Base-by-base conservation (phyloP, 768 basidiomycete species). In the Rhodosporidiobolus sp. region DNA sequence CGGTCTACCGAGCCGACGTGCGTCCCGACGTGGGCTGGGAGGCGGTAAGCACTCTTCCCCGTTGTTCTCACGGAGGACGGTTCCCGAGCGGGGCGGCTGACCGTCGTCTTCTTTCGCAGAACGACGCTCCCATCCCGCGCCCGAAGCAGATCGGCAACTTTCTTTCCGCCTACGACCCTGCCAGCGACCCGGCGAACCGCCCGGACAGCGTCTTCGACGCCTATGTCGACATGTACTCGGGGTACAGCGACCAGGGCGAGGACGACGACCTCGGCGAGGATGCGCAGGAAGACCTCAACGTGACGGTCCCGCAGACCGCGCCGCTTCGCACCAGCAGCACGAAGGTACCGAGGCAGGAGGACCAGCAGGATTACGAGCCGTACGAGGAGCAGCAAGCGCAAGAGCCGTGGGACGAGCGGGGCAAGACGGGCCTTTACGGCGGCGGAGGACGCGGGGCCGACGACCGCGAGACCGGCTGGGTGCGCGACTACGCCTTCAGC, bases 401-500 rank as follows among this genome's bases (percentile, higher is more conserved):
- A 0, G 16, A 71, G 50, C 68, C 73, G 3, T 74, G 73, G 73
- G 74, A 75, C 35, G 61, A 70, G 60, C 65, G 72, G 26, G 72
- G 72, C 32, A 60, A 43, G 45, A 71, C 46, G 38, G 74, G 74
- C 10, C 46, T 75, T 1, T 75, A 71, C 56, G 74, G 74, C 35
- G 74, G 74, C 14, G 74, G 74, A 24, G 74, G 74, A 16, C 53
- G 69, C 11, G 74, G 74, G 7, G 74, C 74, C 14, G 64, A 75
- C 64, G 70, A 75, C 34, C 53, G 60, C 34, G 74, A 75, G 54
- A 75, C 74, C 19, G 74, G 74, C 2, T 75, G 74, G 74, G 67
- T 68, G 12, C 28, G 63, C 19, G 56, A 67, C 30, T 75, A 61
- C 43, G 58, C 57, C 10, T 60, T 71, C 54, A 46, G 60, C 7